Percentiles rank a stretch among this genome's conserved stretches.
phyloP scores from a whole-genome alignment of 768 basidiomycete species.

The Tylopilus subfusipes region DNA sequence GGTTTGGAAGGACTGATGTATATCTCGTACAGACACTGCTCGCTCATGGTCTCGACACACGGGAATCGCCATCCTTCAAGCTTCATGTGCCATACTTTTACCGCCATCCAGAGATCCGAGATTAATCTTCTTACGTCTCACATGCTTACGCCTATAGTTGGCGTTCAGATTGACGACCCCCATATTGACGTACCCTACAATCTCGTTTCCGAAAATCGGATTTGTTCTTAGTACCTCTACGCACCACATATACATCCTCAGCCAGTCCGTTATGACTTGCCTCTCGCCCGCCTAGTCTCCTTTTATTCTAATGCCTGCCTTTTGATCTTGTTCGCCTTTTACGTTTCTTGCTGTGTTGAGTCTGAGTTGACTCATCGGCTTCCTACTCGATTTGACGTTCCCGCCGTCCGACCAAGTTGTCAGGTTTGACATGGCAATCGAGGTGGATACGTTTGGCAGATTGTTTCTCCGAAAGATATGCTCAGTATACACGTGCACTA shows the following conservation, averaged over 20 bases:
- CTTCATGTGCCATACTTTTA: background rate
- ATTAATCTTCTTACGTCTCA: background rate
- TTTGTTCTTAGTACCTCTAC: slow-evolving; percentile 1
- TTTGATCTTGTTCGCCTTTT: background rate
- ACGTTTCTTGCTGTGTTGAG: background rate
- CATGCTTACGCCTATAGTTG: slow-evolving; percentile 4
- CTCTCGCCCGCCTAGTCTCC: background rate
- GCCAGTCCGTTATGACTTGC: background rate
- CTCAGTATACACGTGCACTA: background rate
- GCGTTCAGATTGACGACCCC: background rate
- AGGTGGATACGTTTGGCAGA: background rate
- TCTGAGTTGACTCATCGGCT: background rate
- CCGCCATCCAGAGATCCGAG: background rate
- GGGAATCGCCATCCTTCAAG: background rate
- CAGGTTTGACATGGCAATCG: background rate
- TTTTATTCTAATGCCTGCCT: background rate
- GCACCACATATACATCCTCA: background rate
- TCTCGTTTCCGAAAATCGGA: background rate
- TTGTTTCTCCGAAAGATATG: background rate
- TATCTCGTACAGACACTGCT: slow-evolving; percentile 1
- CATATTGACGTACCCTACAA: slow-evolving; percentile 2
- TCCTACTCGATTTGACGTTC: background rate
- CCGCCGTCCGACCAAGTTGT: background rate
- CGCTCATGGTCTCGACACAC: background rate
- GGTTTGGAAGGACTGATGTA: background rate